Conservation (phyloP, 2,329 filamentous ascomycete genomes). For the Xylogone sp. region DNA sequence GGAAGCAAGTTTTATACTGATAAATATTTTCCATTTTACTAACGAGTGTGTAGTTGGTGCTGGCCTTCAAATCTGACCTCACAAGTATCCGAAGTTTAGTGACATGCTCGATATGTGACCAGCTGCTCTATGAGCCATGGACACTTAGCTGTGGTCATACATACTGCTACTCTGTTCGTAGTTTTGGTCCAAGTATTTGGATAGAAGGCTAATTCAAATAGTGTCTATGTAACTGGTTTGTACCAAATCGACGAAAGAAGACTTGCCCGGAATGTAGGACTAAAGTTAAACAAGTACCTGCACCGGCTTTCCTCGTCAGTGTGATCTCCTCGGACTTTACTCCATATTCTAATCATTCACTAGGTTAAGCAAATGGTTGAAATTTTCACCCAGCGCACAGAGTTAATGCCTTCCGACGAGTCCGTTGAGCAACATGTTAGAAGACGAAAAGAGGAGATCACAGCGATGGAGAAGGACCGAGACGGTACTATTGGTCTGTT, state of each 20-base stretch:
- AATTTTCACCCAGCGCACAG: slow-evolving; percentile 55
- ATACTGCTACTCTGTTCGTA: slow-evolving; percentile 63
- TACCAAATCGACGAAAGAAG: slow-evolving; percentile 47
- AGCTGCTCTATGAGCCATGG: slow-evolving; percentile 66
- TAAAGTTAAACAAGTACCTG: slow-evolving; percentile 53
- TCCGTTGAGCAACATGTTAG: slow-evolving; percentile 56
- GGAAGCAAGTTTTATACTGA: slow-evolving; percentile 11
- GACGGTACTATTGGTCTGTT: slow-evolving; percentile 55
- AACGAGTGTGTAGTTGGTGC: slow-evolving; percentile 17
- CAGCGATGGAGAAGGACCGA: slow-evolving; percentile 56
- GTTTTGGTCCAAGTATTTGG: not conserved
- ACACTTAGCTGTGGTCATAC: slow-evolving; percentile 66
- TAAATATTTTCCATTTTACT: not conserved
- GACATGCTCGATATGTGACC: slow-evolving; percentile 66
- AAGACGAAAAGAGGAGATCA: slow-evolving; percentile 55
- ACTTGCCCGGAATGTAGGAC: slow-evolving; percentile 67
- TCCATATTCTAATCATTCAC: not conserved
- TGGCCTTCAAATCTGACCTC: slow-evolving; percentile 42
- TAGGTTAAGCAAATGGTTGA: slow-evolving; percentile 62
- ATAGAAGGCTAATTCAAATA: slow-evolving; percentile 14
- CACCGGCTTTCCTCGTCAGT: slow-evolving; percentile 60
- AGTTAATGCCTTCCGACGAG: slow-evolving; percentile 60
- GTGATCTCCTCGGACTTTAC: not conserved
- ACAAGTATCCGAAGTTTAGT: slow-evolving; percentile 56
- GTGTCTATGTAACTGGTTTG: slow-evolving; percentile 33